Percentiles rank a stretch among this genome's conserved stretches.
phyloP scores from a whole-genome alignment of 2,329 filamentous ascomycete genomes.

The Albophoma yamanashiensis region DNA sequence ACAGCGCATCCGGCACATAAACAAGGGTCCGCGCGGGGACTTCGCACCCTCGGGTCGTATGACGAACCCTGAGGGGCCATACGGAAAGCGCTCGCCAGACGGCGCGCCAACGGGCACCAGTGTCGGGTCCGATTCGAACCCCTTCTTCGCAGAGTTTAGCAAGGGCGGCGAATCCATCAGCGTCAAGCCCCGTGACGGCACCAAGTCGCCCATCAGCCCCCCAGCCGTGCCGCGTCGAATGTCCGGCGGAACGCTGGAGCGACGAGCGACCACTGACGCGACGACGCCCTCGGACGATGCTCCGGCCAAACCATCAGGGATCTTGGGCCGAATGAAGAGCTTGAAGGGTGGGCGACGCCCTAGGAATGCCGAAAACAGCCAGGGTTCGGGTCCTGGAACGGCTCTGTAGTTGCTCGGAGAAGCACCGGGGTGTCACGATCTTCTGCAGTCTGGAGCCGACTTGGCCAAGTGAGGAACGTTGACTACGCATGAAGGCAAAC shows the following conservation, averaged over 20 bases:
- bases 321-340: constrained; percentile 72
- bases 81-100: constrained; percentile 30
- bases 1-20: constrained; percentile 80
- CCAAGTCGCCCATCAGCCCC: constrained; percentile 45
- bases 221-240: constrained; percentile 31
- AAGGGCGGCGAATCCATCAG: constrained; percentile 42
- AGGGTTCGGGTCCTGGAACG: constrained; percentile 20
- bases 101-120: constrained; percentile 21
- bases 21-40: constrained; percentile 50
- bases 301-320: constrained; percentile 43
- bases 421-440: too few species aligned
- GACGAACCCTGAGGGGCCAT: constrained; percentile 41
- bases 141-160: constrained; percentile 74
- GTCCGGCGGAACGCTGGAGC: constrained; percentile 42
- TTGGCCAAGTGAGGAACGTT: background rate
- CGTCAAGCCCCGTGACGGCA: constrained; percentile 28
- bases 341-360: constrained; percentile 56
- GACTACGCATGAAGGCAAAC: background rate
- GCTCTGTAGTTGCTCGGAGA: constrained; percentile 22
- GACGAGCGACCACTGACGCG: constrained; percentile 52
- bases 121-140: constrained; percentile 42
- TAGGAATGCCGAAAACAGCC: constrained; percentile 15
- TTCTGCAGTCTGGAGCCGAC: background rate
- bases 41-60: constrained; percentile 48
- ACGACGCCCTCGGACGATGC: constrained; percentile 20